phyloP scores from a whole-genome alignment of 1,284 basidiomycete genomes.

The Neolentinus lepideus region DNA sequence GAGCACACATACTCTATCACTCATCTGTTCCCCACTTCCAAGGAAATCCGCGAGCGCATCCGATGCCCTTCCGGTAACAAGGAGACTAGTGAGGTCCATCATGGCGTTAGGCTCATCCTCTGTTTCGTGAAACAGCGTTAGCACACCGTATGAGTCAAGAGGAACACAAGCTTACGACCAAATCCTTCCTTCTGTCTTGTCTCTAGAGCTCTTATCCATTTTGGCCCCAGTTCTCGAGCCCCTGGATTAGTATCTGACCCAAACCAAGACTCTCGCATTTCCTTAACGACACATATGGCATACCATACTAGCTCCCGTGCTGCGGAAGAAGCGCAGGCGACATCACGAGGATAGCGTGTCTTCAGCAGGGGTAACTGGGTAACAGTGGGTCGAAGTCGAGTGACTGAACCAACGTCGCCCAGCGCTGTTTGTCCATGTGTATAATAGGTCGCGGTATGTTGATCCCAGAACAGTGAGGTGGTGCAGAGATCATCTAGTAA shows the following conservation, averaged over 20 bases:
- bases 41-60: slow-evolving; percentile 67
- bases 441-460: slow-evolving; percentile 33
- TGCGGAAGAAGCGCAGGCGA: slow-evolving; percentile 64
- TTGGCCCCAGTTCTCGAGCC: slow-evolving; percentile 63
- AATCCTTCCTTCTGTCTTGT: slow-evolving; percentile 55
- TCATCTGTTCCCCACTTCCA: slow-evolving; percentile 71
- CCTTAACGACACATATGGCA: slow-evolving; percentile 56
- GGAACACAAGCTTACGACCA: slow-evolving; percentile 40
- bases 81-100: slow-evolving; percentile 62
- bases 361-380: slow-evolving; percentile 53
- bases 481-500: slow-evolving; percentile 35
- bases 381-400: slow-evolving; percentile 32
- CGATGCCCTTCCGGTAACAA: slow-evolving; percentile 62
- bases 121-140: slow-evolving; percentile 20
- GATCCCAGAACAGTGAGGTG: slow-evolving; percentile 20
- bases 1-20: slow-evolving; percentile 53
- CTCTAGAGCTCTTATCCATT: slow-evolving; percentile 62
- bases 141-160: slow-evolving; percentile 4
- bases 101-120: slow-evolving; percentile 55
- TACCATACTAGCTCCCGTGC: slow-evolving; percentile 68
- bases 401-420: background rate
- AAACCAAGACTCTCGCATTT: slow-evolving; percentile 65
- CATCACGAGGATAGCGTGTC: slow-evolving; percentile 48
- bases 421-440: slow-evolving; percentile 17
- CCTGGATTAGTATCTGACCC: slow-evolving; percentile 59